Base-by-base conservation (phyloP, 352 stramenopile species). In the Elongisporangium prolatum region DNA sequence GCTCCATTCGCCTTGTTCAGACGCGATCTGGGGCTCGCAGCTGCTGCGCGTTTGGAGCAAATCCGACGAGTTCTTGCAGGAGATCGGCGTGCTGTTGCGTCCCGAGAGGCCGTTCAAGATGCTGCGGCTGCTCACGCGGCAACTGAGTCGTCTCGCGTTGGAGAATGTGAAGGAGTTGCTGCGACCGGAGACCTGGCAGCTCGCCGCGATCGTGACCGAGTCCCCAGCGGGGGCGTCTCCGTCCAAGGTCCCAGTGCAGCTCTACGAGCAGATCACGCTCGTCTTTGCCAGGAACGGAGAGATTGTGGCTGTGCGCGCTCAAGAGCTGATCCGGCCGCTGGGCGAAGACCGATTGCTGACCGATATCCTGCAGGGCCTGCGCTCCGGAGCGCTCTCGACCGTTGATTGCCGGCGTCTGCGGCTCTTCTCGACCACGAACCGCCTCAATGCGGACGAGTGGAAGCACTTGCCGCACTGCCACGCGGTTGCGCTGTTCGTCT, bases 121-220 rank as follows among this genome's bases (percentile, higher is more conserved):
- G 64, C 58, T 88, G 54, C 72, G 75, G 59, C 69, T 78, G 54
- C 63, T 88, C 13, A 86, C 75, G 1, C 68, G 71, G 2, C 75
- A 86, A 52, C 50, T 84, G 0, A 68, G 62, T 17, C 74, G 74
- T 13, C 44, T 75, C 5, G 67, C 71, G 34, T 51, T 84, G 9
- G 76, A 87, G 4, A 81, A 80, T 50, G 74, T 82, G 64, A 87
- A 87, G 49, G 60, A 73, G 28, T 55, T 89, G 11, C 48, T 79
- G 2, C 71, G 60, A 10, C 11, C 60, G 1, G 79, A 89, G 18
- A 80, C 57, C 48, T 89, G 79, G 79, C 76, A 85, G 49, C 34
- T 89, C 57, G 79, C 79, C 1, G 59, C 61, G 9, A 57, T 73
- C 14, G 59, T 14, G 3, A 38, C 53, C 21, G 54, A 34, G 7